Base-by-base conservation (phyloP, 306 rosid species). In the Hippophae gyantsensis region DNA sequence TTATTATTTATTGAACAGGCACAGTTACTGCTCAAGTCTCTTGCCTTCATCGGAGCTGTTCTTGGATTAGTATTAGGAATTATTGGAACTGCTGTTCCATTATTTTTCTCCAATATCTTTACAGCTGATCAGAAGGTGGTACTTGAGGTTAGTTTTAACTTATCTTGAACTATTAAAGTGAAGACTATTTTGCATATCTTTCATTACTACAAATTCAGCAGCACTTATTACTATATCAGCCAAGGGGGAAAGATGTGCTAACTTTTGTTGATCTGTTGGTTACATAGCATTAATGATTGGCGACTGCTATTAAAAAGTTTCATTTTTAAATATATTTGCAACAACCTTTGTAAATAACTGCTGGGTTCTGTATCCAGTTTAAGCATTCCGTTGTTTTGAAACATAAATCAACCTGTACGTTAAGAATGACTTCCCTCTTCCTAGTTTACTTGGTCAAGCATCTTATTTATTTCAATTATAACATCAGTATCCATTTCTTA, bases 51-150 rank as follows among this genome's bases (percentile, higher is more conserved):
- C 8, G 97, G 97, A 74, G 84, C 60, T 48, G 64, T 76, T 57
- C 78, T 85, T 60, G 95, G 97, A 48, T 70, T 69, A 11, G 60
- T 73, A 57, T 74, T 87, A 52, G 97, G 96, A 63, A 52, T 74
- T 44, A 63, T 87, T 70, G 97, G 97, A 72, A 90, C 92, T 48
- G 68, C 64, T 27, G 69, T 90, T 70, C 92, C 87, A 66, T 79
- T 86, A 89, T 71, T 90, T 49, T 79, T 90, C 74, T 96, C 97
- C 56, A 65, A 69, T 53, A 61, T 85, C 56, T 90, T 85, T 74
- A 87, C 97, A 7, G 81, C 64, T 63, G 97, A 90, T 81, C 82
- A 59, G 75, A 79, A 66, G 68, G 78, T 90, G 75, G 70, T 85
- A 60, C 85, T 64, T 56, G 94, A 85, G 96, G 96, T 86, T 32